Evolutionary conservation across 495 filamentous ascomycete species (phyloP), one percentile per base, ranked within the genome.

Genomic region (Platismatia glauca): DNA sequence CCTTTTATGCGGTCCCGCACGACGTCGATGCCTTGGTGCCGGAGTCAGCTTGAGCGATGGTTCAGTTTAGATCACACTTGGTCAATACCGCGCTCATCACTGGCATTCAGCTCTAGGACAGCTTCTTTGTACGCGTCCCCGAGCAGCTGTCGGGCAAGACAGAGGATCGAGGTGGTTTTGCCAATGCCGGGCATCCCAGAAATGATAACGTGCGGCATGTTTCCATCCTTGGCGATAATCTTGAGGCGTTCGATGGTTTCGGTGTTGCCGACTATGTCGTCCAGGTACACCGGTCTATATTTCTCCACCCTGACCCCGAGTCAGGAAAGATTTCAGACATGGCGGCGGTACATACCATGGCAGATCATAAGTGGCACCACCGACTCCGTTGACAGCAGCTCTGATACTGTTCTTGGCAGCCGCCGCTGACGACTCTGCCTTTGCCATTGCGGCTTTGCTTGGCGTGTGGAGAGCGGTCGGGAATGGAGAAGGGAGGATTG

Each of bases 141-240:
- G 2, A 99, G 80, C 60, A 99, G 75, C 70, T 97, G 92, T 59
- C 94, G 84, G 12, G 94, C 93, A 35, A 99, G 85, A 68, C 95
- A 97, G 57, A 97, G 76, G 34, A 99, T 85, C 37, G 92, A 97
- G 9, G 94, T 97, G 12, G 94, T 99, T 82, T 99, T 99, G 77
- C 94, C 94, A 72, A 97, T 99, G 71, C 94, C 94, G 11, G 94
- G 94, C 94, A 96, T 97, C 64, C 94, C 94, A 12, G 91, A 96
- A 70, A 99, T 99, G 74, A 99, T 99, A 71, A 99, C 79, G 75
- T 99, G 94, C 8, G 94, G 94, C 90, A 99, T 96, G 76, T 99
- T 99, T 68, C 94, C 94, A 79, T 99, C 94, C 74, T 91, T 94
- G 22, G 95, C 92, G 67, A 99, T 99, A 68, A 99, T 97, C 74